phyloP scores from a whole-genome alignment of 2,329 filamentous ascomycete genomes.

The Chalaropsis ovoidea region DNA sequence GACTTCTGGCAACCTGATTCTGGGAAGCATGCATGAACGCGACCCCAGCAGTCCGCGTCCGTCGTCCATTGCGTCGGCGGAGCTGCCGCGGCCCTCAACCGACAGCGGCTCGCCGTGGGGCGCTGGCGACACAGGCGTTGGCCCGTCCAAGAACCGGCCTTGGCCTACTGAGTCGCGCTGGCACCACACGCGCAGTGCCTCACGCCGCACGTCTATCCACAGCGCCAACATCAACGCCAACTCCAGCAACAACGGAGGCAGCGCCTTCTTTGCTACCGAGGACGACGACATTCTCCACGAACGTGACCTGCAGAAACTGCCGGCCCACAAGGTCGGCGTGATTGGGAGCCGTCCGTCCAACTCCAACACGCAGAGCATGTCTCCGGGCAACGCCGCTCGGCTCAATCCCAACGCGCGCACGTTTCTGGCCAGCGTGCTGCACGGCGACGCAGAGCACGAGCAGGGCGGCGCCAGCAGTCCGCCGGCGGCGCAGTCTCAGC shows the following conservation, averaged over 20 bases:
- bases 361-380: conserved; percentile 32
- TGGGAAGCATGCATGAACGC: conserved; percentile 45
- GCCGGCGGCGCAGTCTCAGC: not conserved
- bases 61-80: conserved; percentile 56
- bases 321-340: conserved; percentile 49
- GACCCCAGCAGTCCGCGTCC: conserved; percentile 54
- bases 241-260: not conserved
- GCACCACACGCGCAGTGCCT: conserved; percentile 53
- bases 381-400: conserved; percentile 46
- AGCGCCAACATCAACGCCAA: conserved; percentile 54
- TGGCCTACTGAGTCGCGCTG: conserved; percentile 54
- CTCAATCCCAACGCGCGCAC: conserved; percentile 84
- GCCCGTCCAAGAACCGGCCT: conserved; percentile 46
- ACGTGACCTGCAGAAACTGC: conserved; percentile 44
- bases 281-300: conserved; percentile 55
- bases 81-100: conserved; percentile 66
- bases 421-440: conserved; percentile 65
- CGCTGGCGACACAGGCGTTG: conserved; percentile 39
- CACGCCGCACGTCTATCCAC: conserved; percentile 70
- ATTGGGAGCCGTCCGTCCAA: conserved; percentile 65
- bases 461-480: conserved; percentile 24
- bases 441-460: conserved; percentile 34
- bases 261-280: conserved; percentile 39
- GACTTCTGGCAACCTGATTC: conserved; percentile 40
- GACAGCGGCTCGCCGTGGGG: conserved; percentile 70